Percentiles rank a stretch among this genome's conserved stretches.
These are phyloP conservation scores for Neofusicoccum ribis DNA, from an alignment of 2,329 filamentous ascomycete genomes.

Conservation along the genomic window DNA sequence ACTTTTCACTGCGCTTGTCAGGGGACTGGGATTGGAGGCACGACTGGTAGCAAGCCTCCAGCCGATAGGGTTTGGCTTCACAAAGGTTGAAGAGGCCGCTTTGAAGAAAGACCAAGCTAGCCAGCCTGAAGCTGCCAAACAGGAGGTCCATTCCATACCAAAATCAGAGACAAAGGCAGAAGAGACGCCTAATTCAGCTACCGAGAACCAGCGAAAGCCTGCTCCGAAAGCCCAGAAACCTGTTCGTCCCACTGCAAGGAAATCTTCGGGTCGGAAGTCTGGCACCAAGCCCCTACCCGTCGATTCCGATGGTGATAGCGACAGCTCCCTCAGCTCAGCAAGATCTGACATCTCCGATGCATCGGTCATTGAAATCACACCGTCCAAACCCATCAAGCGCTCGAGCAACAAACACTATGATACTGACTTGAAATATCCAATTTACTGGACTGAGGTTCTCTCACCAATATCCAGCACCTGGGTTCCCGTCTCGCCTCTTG, in stretches of 20 bases:
- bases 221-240: slow-evolving; percentile 6
- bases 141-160: neutral
- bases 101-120: slow-evolving; percentile 34
- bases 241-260: neutral
- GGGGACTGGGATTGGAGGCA: slow-evolving; percentile 78
- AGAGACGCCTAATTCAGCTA: neutral
- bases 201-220: neutral
- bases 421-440: slow-evolving; percentile 75
- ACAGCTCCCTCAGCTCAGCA: slow-evolving; percentile 42
- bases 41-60: slow-evolving; percentile 84
- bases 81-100: slow-evolving; percentile 76
- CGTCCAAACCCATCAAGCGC: slow-evolving; percentile 44
- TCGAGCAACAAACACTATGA: slow-evolving; percentile 59
- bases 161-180: slow-evolving; percentile 26
- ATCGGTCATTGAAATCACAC: slow-evolving; percentile 59
- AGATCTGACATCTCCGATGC: slow-evolving; percentile 48
- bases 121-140: slow-evolving; percentile 27
- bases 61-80: slow-evolving; percentile 87
- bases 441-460: slow-evolving; percentile 90
- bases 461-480: slow-evolving; percentile 80
- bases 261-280: slow-evolving; percentile 28
- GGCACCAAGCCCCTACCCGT: slow-evolving; percentile 41
- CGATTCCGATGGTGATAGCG: slow-evolving; percentile 52
- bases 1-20: slow-evolving; percentile 81
- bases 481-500: slow-evolving; percentile 71